Evolutionary conservation across 208 protist genomes (phyloP).

Genomic region (Angomonas ambiguus): DNA sequence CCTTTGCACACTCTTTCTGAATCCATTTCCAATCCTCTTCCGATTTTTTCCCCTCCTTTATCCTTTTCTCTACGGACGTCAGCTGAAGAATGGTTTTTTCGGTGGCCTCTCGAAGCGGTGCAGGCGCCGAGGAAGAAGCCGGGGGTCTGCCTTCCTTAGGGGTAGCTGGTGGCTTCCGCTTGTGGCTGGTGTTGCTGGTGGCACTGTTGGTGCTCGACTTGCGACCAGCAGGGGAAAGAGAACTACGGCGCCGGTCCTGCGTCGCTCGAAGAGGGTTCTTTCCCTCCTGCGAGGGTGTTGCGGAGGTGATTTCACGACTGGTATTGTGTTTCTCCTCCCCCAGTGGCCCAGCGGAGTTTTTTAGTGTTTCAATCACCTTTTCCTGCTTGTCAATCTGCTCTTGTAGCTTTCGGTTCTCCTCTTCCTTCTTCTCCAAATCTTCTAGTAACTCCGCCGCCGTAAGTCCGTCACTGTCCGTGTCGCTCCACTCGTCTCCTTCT

Average conservation of each 20-base stretch:
- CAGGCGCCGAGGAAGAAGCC: neutral
- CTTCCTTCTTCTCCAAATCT: slow-evolving; percentile 44
- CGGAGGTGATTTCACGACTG: neutral
- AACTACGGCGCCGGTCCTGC: neutral
- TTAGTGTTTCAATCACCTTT: slow-evolving; percentile 39
- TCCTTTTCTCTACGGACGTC: slow-evolving; percentile 38
- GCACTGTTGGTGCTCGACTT: neutral
- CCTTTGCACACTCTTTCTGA: slow-evolving; percentile 15
- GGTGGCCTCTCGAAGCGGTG: slow-evolving; percentile 28
- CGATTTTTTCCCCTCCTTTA: slow-evolving; percentile 9
- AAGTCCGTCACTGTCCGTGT: slow-evolving; percentile 30
- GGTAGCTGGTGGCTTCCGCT: neutral
- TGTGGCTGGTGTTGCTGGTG: neutral
- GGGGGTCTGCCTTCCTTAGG: slow-evolving; percentile 1
- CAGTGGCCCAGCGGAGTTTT: neutral
- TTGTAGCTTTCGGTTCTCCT: slow-evolving; percentile 44
- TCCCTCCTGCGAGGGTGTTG: neutral
- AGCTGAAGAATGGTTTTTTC: slow-evolving; percentile 54
- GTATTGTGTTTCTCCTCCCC: neutral
- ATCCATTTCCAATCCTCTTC: slow-evolving; percentile 19
- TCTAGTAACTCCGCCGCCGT: slow-evolving; percentile 40
- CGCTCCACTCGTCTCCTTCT: slow-evolving; percentile 44
- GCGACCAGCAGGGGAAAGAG: neutral
- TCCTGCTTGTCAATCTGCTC: slow-evolving; percentile 48
- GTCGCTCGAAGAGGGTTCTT: no score